Conservation (phyloP, 208 protist genomes). For the Acanthamoeba castellanii region DNA sequence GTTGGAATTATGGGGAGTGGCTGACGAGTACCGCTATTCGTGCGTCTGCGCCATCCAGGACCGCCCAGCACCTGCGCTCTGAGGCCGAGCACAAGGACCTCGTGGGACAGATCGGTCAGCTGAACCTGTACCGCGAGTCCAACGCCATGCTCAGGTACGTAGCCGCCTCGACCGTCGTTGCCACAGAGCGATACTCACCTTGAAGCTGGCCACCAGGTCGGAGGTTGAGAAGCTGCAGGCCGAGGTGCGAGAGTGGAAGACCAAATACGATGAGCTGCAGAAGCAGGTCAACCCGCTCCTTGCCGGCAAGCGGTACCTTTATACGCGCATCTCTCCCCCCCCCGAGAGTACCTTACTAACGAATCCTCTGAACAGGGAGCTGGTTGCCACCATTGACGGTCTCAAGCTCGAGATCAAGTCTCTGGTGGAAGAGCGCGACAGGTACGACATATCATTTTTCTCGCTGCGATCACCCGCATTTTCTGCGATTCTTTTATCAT, state of each 20-base stretch:
- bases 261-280: background rate
- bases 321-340: too few species aligned
- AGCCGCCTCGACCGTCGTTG: background rate
- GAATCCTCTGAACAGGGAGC: background rate
- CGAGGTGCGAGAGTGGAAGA: background rate
- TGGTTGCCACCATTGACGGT: background rate
- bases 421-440: background rate
- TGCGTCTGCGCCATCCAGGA: background rate
- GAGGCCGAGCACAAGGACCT: conserved; percentile 3
- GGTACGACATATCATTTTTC: background rate
- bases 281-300: background rate
- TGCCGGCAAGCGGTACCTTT: background rate
- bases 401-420: conserved; percentile 8
- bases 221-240: background rate
- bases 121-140: conserved; percentile 32
- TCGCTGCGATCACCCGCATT: background rate
- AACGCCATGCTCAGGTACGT: conserved; percentile 40
- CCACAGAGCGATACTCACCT: background rate
- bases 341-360: too few species aligned
- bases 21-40: background rate
- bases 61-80: background rate
- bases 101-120: background rate
- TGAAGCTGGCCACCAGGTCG: background rate
- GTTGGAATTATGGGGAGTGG: too few species aligned
- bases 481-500: background rate